A percentile compares a stretch with the other conserved stretches of the same genome.
Conservation (phyloP, 305 asterid genomes). For the Solanum hybrid region DNA sequence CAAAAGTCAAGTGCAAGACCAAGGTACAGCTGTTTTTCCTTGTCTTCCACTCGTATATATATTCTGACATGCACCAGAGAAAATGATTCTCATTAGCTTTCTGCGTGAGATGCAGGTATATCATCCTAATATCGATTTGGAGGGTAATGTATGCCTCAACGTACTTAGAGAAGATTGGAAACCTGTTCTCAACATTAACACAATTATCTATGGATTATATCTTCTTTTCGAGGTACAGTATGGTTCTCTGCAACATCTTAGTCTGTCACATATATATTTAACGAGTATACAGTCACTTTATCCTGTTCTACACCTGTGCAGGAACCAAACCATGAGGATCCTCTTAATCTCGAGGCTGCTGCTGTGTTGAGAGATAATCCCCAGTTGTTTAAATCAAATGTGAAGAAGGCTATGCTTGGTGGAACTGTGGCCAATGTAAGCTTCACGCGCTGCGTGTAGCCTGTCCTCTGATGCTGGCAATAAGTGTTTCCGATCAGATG, state of each 20-base stretch:
- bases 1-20: conserved; percentile 33
- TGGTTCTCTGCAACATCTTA: background rate
- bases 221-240: conserved; percentile 25
- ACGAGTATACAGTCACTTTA: background rate
- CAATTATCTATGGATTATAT: conserved; percentile 25
- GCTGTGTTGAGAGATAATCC: conserved; percentile 26
- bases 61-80: background rate
- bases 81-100: background rate
- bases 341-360: conserved; percentile 34
- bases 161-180: conserved; percentile 39
- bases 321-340: conserved; percentile 38
- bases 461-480: background rate
- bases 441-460: conserved; percentile 12
- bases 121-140: conserved; percentile 36
- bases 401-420: conserved; percentile 24
- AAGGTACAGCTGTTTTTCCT: conserved; percentile 12
- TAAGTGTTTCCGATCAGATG: background rate
- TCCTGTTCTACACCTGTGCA: background rate
- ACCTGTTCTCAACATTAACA: conserved; percentile 31
- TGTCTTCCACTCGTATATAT: background rate
- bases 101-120: conserved; percentile 17
- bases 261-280: background rate
- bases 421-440: conserved; percentile 17
- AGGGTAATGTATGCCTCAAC: conserved; percentile 34
- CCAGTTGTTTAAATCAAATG: conserved; percentile 16